Evolutionary conservation across 371 early-diverging fungal genomes (phyloP), one percentile per base, ranked within the genome.

Genomic region (Conidiobolus coronatus): DNA sequence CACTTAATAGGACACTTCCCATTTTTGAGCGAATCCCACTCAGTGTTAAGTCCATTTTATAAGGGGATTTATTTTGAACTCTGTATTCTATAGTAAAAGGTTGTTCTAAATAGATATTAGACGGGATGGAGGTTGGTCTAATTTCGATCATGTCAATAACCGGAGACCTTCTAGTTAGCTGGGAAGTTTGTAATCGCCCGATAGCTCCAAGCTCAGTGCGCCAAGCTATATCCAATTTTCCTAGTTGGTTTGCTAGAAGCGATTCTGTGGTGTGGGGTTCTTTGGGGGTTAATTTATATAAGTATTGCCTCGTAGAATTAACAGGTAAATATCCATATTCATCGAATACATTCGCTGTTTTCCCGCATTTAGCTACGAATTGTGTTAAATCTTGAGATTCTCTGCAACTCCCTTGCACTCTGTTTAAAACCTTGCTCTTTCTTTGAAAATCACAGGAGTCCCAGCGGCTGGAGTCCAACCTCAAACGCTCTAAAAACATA

Each of bases 201-300:
- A 75, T 61, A 55, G 83, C 84, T 18, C 93, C 89, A 54, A 88
- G 73, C 18, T 68, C 66, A 8, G 86, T 75, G 36, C 87, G 68
- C 95, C 95, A 94, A 7, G 79, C 66, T 45, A 94, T 91, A 61
- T 92, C 92, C 41, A 94, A 68, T 62, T 86, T 87, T 3, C 95
- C 93, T 4, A 93, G 67, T 8, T 79, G 76, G 34, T 85, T 76
- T 22, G 77, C 52, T 11, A 69, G 58, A 40, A 77, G 75, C 36
- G 73, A 64, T 19, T 62, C 52, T 14, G 57, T 51, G 44, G 23
- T 21, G 13, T 15, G 48, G 1, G 43, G 40, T 18, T 62, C 55
- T 43, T 67, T 76, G 2, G 87, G 86, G 0, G 59, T 67, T 15
- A 93, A 67, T 48, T 83, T 68, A 51, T 84, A 93, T 4, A 93